Conservation (phyloP, 805 yeast species). For the Tetrapisispora taiwanensis region DNA sequence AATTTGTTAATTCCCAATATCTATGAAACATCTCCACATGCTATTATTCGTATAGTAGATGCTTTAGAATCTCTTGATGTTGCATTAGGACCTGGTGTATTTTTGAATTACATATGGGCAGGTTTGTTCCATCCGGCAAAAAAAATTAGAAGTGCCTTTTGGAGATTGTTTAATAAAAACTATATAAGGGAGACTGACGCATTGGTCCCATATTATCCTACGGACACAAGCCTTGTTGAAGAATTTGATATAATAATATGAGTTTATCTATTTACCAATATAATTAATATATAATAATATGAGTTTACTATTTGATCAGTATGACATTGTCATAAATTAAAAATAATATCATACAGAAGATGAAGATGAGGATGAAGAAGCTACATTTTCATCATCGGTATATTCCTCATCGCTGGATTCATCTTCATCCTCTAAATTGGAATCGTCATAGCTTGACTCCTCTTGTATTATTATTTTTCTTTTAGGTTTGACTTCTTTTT, state of each 20-base stretch:
- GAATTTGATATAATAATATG: slow-evolving; percentile 38
- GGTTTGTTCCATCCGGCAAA: slow-evolving; percentile 93
- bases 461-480: slow-evolving; percentile 21
- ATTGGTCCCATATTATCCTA: slow-evolving; percentile 76
- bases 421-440: slow-evolving; percentile 8
- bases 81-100: slow-evolving; percentile 66
- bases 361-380: background rate
- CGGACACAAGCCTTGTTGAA: slow-evolving; percentile 32
- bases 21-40: slow-evolving; percentile 93
- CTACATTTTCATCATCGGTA: background rate
- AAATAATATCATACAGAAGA: background rate
- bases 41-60: slow-evolving; percentile 69
- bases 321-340: no score
- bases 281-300: slow-evolving; percentile 30
- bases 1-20: slow-evolving; percentile 81
- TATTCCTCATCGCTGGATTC: background rate
- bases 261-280: background rate
- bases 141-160: slow-evolving; percentile 73
- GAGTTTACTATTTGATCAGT: background rate
- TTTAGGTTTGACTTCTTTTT: slow-evolving; percentile 6
- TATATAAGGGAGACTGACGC: slow-evolving; percentile 68
- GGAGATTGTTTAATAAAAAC: slow-evolving; percentile 72
- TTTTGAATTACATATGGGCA: slow-evolving; percentile 68
- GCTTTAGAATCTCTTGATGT: slow-evolving; percentile 64
- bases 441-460: slow-evolving; percentile 27